phyloP scores from a whole-genome alignment of 2,329 filamentous ascomycete genomes.

The Pseudogymnoascus sp. region DNA sequence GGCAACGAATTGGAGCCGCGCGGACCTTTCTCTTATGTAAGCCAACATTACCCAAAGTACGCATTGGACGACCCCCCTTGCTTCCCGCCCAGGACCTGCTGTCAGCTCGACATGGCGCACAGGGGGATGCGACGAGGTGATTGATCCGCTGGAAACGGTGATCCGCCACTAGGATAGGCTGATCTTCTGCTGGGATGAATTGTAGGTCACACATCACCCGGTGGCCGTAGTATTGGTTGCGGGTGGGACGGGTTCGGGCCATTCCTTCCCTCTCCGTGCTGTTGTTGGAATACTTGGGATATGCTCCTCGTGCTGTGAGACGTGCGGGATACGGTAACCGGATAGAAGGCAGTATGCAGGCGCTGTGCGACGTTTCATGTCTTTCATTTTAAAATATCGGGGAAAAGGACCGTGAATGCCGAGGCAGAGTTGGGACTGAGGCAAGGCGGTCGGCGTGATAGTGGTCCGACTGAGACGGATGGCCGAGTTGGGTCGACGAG shows the following conservation, averaged over 20 bases:
- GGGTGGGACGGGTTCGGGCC: conserved; percentile 4
- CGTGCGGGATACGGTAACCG: not conserved
- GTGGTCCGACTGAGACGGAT: not conserved
- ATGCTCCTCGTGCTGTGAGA: not conserved
- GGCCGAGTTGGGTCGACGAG: not conserved
- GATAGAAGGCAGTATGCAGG: not conserved
- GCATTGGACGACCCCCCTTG: not conserved
- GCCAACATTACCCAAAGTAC: not conserved
- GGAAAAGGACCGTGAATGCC: not conserved
- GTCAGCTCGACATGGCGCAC: not conserved
- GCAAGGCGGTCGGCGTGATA: not conserved
- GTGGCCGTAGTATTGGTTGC: not conserved
- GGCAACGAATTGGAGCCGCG: not conserved
- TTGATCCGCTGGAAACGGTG: not conserved
- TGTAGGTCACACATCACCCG: not conserved
- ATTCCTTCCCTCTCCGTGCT: not conserved
- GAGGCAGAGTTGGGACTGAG: not conserved
- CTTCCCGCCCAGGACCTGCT: not conserved
- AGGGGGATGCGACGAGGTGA: not conserved
- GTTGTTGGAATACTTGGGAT: not conserved
- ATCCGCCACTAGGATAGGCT: not conserved
- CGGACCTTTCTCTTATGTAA: not conserved
- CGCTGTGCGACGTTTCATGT: not conserved
- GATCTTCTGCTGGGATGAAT: not conserved
- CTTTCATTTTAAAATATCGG: not conserved